These are phyloP conservation scores for Rhizoclosmatium globosum DNA, from an alignment of 192 early-diverging fungal species.

Conservation along the genomic window DNA sequence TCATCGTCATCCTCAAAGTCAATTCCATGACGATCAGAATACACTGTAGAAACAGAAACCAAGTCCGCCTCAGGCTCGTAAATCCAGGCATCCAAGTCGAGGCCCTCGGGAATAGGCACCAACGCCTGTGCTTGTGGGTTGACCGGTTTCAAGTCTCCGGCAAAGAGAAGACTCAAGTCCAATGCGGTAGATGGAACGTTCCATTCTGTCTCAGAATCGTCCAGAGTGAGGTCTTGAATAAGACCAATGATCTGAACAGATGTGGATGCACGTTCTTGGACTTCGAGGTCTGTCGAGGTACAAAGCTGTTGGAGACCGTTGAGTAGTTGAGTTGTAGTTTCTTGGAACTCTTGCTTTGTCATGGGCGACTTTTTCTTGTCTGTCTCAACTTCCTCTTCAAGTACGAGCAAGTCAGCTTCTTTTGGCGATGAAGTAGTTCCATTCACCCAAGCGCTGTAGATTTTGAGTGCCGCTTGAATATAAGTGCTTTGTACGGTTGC, in stretches of 20 bases:
- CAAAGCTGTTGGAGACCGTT: conserved; percentile 35
- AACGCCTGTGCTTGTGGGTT: conserved; percentile 88
- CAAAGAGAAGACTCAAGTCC: conserved; percentile 53
- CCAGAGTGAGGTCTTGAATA: conserved; percentile 21
- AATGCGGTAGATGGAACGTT: conserved; percentile 18
- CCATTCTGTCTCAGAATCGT: not conserved
- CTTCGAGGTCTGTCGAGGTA: conserved; percentile 69
- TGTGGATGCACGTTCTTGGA: conserved; percentile 71
- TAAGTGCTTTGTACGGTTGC: conserved; percentile 70
- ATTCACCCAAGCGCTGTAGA: conserved; percentile 69
- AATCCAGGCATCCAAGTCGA: conserved; percentile 87
- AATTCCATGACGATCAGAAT: conserved; percentile 20
- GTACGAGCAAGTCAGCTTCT: conserved; percentile 4
- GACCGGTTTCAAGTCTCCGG: conserved; percentile 89
- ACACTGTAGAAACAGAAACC: conserved; percentile 19
- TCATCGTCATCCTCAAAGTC: conserved; percentile 10
- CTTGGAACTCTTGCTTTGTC: conserved; percentile 31
- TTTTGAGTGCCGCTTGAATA: conserved; percentile 76
- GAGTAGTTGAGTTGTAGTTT: conserved; percentile 4
- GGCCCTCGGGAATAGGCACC: conserved; percentile 85
- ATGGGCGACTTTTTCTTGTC: not conserved
- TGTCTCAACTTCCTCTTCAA: not conserved
- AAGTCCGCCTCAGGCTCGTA: conserved; percentile 70
- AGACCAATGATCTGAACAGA: conserved; percentile 24
- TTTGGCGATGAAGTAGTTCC: conserved; percentile 34